Evolutionary conservation across 441 rosid genomes (phyloP), one percentile per base, ranked within the genome.

Genomic region (Adansonia madagascariensis): DNA sequence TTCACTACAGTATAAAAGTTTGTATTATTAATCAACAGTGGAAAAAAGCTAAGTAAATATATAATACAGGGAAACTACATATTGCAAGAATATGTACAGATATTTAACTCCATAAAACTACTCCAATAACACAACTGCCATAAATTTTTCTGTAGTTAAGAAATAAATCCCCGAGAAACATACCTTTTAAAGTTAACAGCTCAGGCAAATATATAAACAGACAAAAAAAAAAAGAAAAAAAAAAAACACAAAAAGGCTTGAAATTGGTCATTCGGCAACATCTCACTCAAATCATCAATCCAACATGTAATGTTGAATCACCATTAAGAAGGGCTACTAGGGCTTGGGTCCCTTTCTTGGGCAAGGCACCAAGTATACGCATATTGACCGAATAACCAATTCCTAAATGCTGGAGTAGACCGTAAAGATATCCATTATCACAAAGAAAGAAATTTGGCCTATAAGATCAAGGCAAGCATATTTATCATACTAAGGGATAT

Each of bases 391-490:
- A 7, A 6, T 43, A 43, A 43, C 46, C 8, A 43, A 43, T 43
- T 43, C 8, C 46, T 43, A 43, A 43, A 43, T 43, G 46, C 46
- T 43, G 8, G 8, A 43, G 46, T 43, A 43, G 46, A 43, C 46
- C 46, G 8, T 43, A 43, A 43, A 43, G 8, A 43, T 6, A 43
- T 43, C 46, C 46, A 43, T 8, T 17, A 7, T 65, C 52, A 65
- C n/a, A 66, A 66, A 9, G 53, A 66, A 66, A 2, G 50, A 43
- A 44, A 43, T 6, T 9, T 41, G 3, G 4, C 27, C 8, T 8
- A n/a, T 18, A 66, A 44, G 12, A 66, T 66, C 53, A 66, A 66
- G 71, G 49, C 71, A 43, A n/a, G 53, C 53, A 66, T 10, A 18
- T 66, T 66, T 43, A 66, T 43, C 31, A 66, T 44, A 6, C 52